Base-by-base conservation (phyloP, 2,329 filamentous ascomycete genomes). In the Exophiala alcalophila region DNA sequence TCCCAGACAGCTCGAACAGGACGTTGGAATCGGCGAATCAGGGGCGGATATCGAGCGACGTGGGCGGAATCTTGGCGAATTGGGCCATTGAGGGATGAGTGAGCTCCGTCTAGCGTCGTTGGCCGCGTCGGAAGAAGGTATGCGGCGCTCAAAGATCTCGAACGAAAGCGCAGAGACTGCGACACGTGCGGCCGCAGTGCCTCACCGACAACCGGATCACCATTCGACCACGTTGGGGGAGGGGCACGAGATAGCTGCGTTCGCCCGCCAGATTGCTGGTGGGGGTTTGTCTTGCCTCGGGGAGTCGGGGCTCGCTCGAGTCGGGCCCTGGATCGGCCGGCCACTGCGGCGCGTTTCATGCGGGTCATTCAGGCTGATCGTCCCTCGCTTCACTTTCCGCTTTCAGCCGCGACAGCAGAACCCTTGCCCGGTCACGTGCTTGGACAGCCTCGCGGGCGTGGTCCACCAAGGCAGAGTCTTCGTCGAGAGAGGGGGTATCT, bases 361-460 rank as follows among this genome's bases (percentile, higher is more conserved):
- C 28, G 35, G 26, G 36, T 41, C 35, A 40, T 41, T 34, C 35
- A 26, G 33, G 23, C 9, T 42, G 32, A 11, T 39, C 33, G 39
- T 25, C 32, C 31, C 16, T 33, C 36, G 48, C 25, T 21, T 28
- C 20, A 38, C 42, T 26, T 40, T 40, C 31, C n/a, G n/a, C n/a
- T n/a, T n/a, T n/a, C 34, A 52, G 24, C 26, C 26, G 34, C 16
- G 29, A 24, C 3, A 52, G 16, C 12, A 44, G 30, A 16, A 41
- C 40, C 14, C 19, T 18, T 14, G 44, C 49, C 25, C 26, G 34
- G 25, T 44, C 46, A 44, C 50, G 50, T 47, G 50, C 42, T 9
- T 19, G 25, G 4, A 18, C 18, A 40, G 50, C 50, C 39, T 45
- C 33, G 27, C 26, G 26, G 9, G 29, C 20, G 16, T 49, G 46